Conservation (phyloP, 331 rosid genomes). For the Acacia concinna region DNA sequence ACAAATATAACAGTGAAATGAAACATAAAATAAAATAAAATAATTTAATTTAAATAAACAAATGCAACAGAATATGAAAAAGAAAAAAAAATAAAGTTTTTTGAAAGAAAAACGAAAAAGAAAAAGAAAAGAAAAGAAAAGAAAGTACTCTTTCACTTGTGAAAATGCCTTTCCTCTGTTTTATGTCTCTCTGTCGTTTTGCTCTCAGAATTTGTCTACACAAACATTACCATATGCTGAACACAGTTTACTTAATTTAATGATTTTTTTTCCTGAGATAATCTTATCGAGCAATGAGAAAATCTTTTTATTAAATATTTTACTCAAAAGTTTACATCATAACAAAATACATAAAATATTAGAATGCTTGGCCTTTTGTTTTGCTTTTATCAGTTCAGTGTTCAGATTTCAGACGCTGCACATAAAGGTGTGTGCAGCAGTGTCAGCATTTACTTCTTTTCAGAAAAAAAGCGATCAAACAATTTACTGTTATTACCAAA, state of each 20-base stretch:
- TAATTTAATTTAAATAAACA: neutral
- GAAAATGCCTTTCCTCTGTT: neutral
- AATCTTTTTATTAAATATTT: slow-evolving; percentile 34
- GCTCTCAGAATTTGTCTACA: neutral
- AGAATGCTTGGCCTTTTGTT: slow-evolving; percentile 31
- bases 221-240: neutral
- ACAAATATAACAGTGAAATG: neutral
- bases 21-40: too few species aligned
- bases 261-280: neutral
- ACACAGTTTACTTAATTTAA: neutral
- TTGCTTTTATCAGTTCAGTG: slow-evolving; percentile 23
- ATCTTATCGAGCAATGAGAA: slow-evolving; percentile 48
- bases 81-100: too few species aligned
- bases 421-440: slow-evolving; percentile 11
- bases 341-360: neutral
- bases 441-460: slow-evolving; percentile 39
- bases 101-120: too few species aligned
- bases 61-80: neutral
- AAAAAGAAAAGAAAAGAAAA: too few species aligned
- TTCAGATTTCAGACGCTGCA: slow-evolving; percentile 23
- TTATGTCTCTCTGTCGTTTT: slow-evolving; percentile 9
- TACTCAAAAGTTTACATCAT: slow-evolving; percentile 9
- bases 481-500: neutral
- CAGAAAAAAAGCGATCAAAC: slow-evolving; percentile 20
- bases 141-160: neutral